Evolutionary conservation across 2,329 filamentous ascomycete genomes (phyloP).

Genomic region (Macrophomina phaseolina): DNA sequence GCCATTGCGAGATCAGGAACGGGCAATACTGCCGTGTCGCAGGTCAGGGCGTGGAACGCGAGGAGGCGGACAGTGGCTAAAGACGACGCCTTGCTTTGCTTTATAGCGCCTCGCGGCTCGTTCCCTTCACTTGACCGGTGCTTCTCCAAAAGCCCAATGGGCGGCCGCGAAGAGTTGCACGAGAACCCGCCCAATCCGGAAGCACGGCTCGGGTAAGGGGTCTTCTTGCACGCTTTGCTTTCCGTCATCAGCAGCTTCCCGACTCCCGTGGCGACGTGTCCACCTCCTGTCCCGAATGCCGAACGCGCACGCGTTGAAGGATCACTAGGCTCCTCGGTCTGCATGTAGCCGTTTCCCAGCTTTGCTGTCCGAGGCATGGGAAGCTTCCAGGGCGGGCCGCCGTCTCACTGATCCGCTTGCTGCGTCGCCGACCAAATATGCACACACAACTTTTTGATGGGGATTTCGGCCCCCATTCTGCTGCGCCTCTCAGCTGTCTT

Average conservation of each 20-base stretch:
- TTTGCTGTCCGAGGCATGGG: not conserved
- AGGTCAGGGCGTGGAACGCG: not conserved
- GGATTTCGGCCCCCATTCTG: slow-evolving; percentile 1
- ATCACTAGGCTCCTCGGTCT: slow-evolving; percentile 14
- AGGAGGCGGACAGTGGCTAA: slow-evolving; percentile 2
- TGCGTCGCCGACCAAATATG: not conserved
- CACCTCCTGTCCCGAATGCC: not conserved
- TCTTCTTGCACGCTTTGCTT: not conserved
- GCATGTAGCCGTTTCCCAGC: not conserved
- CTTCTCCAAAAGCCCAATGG: not conserved
- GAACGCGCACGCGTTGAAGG: slow-evolving; percentile 11
- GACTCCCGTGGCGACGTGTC: not conserved
- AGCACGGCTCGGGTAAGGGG: not conserved
- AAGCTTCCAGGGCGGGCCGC: not conserved
- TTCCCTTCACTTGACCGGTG: not conserved
- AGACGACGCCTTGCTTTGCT: not conserved
- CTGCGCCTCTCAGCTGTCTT: not conserved
- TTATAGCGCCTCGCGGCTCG: not conserved
- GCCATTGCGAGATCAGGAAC: not conserved
- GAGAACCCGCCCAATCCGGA: not conserved
- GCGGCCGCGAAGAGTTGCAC: not conserved
- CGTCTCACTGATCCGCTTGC: not conserved
- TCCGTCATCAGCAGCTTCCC: not conserved
- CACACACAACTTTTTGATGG: not conserved
- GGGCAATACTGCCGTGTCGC: not conserved